Percentiles rank a stretch among this genome's conserved stretches.
These are phyloP conservation scores for Salix purpurea DNA, from an alignment of 345 rosid species.

Conservation along the genomic window DNA sequence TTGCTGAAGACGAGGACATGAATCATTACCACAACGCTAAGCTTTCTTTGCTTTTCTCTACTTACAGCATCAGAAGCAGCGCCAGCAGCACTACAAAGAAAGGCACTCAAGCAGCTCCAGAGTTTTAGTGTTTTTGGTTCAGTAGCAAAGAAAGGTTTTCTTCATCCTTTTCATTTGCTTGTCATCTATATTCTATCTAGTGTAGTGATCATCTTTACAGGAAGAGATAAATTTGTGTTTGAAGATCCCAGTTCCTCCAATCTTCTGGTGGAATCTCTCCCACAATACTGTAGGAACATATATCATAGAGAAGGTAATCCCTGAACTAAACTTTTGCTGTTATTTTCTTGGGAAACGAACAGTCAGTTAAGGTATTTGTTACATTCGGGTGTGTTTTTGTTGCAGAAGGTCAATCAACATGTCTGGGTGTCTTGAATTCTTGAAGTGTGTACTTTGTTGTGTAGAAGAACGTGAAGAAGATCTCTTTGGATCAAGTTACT, in stretches of 20 bases:
- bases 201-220: neutral
- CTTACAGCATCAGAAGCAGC: neutral
- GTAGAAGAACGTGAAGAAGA: slow-evolving; percentile 5
- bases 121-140: neutral
- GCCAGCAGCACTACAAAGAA: neutral
- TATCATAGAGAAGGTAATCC: neutral
- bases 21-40: too few relatives aligned
- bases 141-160: neutral
- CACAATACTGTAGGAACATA: neutral
- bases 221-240: neutral
- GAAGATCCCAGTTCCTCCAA: neutral
- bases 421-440: slow-evolving; percentile 18
- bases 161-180: neutral
- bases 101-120: neutral
- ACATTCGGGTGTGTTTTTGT: neutral
- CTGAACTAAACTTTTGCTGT: neutral
- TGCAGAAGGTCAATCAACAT: slow-evolving; percentile 6
- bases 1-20: too few relatives aligned
- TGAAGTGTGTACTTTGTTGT: slow-evolving; percentile 24
- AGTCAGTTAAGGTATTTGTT: neutral
- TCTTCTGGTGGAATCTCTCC: neutral
- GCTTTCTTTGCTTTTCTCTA: too few relatives aligned
- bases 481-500: neutral
- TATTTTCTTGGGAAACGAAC: neutral
- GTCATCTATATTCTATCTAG: neutral